phyloP scores from a whole-genome alignment of 1,284 basidiomycete genomes.

The Cryptococcus sp. region DNA sequence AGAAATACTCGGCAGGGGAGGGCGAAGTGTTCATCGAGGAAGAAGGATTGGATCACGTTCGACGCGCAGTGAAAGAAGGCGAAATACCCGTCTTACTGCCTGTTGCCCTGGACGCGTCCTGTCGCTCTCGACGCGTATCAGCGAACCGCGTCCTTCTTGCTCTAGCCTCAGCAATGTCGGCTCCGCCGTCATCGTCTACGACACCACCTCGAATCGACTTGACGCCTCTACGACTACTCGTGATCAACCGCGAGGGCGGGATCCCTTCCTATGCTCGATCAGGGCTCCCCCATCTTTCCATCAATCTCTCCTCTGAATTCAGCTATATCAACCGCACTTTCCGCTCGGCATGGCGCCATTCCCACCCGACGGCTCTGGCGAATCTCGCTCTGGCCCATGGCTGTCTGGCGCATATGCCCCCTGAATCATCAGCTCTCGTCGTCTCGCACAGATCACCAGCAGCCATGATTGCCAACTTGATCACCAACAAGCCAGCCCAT shows the following conservation, averaged over 20 bases:
- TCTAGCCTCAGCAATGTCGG: conserved; percentile 79
- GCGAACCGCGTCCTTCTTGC: conserved; percentile 90
- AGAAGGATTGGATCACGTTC: conserved; percentile 76
- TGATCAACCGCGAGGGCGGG: conserved; percentile 96
- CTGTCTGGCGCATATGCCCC: conserved; percentile 91
- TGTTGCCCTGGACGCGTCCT: conserved; percentile 86
- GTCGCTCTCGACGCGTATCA: conserved; percentile 79
- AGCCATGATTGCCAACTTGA: conserved; percentile 92
- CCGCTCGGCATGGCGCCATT: conserved; percentile 69
- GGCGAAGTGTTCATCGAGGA: conserved; percentile 56
- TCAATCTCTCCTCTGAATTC: conserved; percentile 90
- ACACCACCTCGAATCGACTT: conserved; percentile 59
- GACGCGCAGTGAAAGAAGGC: conserved; percentile 82
- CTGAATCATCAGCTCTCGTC: conserved; percentile 88
- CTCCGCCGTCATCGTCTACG: conserved; percentile 43
- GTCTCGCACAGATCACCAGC: conserved; percentile 96
- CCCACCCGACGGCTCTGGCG: conserved; percentile 81
- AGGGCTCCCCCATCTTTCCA: conserved; percentile 91
- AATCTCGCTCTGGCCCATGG: conserved; percentile 85
- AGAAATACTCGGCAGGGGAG: conserved; percentile 32
- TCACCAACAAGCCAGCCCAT: conserved; percentile 97
- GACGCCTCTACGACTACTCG: conserved; percentile 90
- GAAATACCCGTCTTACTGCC: conserved; percentile 98
- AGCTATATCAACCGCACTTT: conserved; percentile 86
- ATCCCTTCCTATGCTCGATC: conserved; percentile 95